These are phyloP conservation scores for Candida fluviatilis DNA, from an alignment of 805 yeast species.

Conservation along the genomic window DNA sequence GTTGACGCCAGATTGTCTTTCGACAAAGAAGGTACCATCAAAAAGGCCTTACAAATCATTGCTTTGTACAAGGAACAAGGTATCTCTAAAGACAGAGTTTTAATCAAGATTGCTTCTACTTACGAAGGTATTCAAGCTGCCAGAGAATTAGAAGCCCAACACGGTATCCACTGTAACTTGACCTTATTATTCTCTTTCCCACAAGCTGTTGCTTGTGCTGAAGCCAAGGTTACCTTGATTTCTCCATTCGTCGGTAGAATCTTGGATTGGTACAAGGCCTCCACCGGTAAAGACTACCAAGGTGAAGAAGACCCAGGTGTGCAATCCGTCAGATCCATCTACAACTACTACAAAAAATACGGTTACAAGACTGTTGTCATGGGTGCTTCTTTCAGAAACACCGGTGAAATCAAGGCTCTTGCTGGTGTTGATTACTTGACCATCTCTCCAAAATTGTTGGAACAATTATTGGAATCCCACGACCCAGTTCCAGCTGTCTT, in stretches of 20 bases:
- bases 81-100: constrained; percentile 80
- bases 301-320: constrained; percentile 95
- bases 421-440: constrained; percentile 98
- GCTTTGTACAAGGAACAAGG: constrained; percentile 82
- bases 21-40: constrained; percentile 89
- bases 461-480: constrained; percentile 74
- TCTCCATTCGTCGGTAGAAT: constrained; percentile 99
- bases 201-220: constrained; percentile 99
- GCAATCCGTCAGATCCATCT: constrained; percentile 77
- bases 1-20: constrained; percentile 98
- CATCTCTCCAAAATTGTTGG: constrained; percentile 88
- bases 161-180: constrained; percentile 91
- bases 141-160: constrained; percentile 82
- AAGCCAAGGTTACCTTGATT: constrained; percentile 91
- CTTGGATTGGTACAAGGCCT: constrained; percentile 95
- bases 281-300: constrained; percentile 83
- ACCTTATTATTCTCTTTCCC: constrained; percentile 91
- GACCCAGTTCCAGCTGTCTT: constrained; percentile 80
- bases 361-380: constrained; percentile 96
- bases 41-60: constrained; percentile 90
- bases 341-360: constrained; percentile 96
- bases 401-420: constrained; percentile 89
- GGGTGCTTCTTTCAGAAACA: constrained; percentile 99
- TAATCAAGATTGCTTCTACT: constrained; percentile 96
- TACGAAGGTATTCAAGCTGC: constrained; percentile 99